Evolutionary conservation across 495 filamentous ascomycete species (phyloP), one percentile per base, ranked within the genome.

Genomic region (Tuber magnatum): DNA sequence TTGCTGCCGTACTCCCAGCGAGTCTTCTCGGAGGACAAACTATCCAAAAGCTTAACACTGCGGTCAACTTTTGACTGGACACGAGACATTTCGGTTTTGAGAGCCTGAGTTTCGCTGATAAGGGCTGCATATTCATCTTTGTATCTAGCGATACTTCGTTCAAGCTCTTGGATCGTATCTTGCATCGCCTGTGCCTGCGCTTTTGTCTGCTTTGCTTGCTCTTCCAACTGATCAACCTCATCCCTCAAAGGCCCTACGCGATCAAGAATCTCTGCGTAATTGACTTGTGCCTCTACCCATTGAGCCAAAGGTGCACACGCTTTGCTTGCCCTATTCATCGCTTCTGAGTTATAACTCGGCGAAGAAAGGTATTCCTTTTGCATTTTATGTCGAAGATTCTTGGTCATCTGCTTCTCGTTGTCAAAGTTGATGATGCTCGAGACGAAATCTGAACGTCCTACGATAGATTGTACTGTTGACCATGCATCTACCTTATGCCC

Each of bases 51-150:
- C 80, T 93, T 92, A 51, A 97, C 91, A 85, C 94, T 97, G 83
- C 95, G 90, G 83, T 98, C 92, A 72, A 99, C 95, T 87, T 99
- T 99, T 86, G 92, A 97, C 82, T 99, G 92, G 14, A 99, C 96
- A 10, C 92, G 88, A 70, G 90, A 88, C 95, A 99, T 98, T 85
- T 99, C 95, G 1, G 91, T 86, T 85, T 97, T 97, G 88, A 99
- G 97, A 18, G 93, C 91, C 82, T 98, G 93, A 0, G 96, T 98
- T 85, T 99, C 92, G 82, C 93, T 97, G 83, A 99, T 97, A 74
- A 99, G 88, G 22, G 92, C 89, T 65, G 95, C 95, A 80, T 99
- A 99, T 85, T 99, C 96, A 9, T 89, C 89, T 87, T 97, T 98
- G 89, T 98, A 98, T n/a, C 88, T 92, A 38, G 91, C 91, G 82